phyloP scores from a whole-genome alignment of 2,329 filamentous ascomycete genomes.

The Phaeosphaeria sp. region DNA sequence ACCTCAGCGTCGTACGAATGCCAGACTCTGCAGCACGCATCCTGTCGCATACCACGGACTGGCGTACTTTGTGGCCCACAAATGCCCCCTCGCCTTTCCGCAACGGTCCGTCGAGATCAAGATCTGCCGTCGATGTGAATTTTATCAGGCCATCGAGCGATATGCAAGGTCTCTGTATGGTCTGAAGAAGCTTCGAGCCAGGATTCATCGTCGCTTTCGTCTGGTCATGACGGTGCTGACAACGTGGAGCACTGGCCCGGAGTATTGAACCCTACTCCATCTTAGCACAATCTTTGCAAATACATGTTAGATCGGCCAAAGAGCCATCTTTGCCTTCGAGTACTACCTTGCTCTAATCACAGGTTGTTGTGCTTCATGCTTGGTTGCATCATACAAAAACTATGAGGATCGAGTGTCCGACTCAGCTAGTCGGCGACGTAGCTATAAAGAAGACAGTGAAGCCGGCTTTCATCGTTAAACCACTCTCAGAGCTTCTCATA shows the following conservation, averaged over 20 bases:
- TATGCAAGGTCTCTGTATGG: not conserved
- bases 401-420: not conserved
- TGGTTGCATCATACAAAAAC: not conserved
- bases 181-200: not conserved
- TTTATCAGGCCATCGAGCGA: not conserved
- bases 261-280: not conserved
- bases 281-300: not conserved
- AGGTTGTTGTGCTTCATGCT: not conserved
- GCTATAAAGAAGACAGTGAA: not conserved
- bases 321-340: not conserved
- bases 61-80: not conserved
- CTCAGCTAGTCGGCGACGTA: not conserved
- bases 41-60: not conserved
- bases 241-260: not conserved
- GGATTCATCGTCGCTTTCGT: not conserved
- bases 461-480: not conserved
- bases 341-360: not conserved
- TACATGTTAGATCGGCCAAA: not conserved
- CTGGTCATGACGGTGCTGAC: not conserved
- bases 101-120: not conserved
- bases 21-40: not conserved
- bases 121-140: not conserved
- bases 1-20: no score
- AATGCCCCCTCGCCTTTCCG: not conserved
- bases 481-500: not conserved